A percentile compares a stretch with the other conserved stretches of the same genome.
phyloP scores from a whole-genome alignment of 2,329 filamentous ascomycete genomes.

The Trichophyton benhamiae region DNA sequence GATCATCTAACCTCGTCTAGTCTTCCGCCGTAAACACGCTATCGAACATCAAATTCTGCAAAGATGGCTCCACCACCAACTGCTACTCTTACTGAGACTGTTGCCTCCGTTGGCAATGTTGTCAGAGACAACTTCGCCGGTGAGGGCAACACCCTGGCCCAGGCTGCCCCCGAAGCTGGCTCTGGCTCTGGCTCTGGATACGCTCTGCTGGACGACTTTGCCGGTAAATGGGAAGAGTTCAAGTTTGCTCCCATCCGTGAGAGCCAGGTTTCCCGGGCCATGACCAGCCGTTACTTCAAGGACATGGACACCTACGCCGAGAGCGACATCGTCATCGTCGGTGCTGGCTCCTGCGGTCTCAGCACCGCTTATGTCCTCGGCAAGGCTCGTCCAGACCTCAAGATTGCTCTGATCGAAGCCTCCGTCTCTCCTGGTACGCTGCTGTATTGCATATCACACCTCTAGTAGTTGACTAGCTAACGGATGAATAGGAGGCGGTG shows the following conservation, averaged over 20 bases:
- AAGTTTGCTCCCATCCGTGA: constrained; percentile 78
- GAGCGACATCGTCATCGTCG: constrained; percentile 86
- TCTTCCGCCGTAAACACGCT: constrained; percentile 15
- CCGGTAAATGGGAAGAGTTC: constrained; percentile 70
- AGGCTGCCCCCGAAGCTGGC: constrained; percentile 24
- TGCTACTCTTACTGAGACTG: constrained; percentile 47
- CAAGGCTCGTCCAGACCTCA: constrained; percentile 72
- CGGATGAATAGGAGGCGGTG: constrained; percentile 54
- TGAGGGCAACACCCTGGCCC: constrained; percentile 16
- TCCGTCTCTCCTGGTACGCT: constrained; percentile 58
- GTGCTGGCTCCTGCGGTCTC: constrained; percentile 78
- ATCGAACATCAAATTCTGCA: background rate
- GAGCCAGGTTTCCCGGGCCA: constrained; percentile 81
- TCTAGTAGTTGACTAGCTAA: background rate
- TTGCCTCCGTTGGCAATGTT: constrained; percentile 24
- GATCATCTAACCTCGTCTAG: constrained; percentile 19
- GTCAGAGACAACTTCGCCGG: constrained; percentile 35
- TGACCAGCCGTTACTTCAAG: constrained; percentile 85
- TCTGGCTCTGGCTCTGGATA: constrained; percentile 34
- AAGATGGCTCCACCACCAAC: constrained; percentile 75
- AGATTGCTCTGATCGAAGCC: constrained; percentile 83
- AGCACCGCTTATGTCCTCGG: constrained; percentile 74
- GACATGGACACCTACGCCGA: constrained; percentile 84
- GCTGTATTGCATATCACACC: too few relatives aligned
- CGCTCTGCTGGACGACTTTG: constrained; percentile 52